phyloP scores from a whole-genome alignment of 75 land plant species.

The Isoetes taiwanensis region DNA sequence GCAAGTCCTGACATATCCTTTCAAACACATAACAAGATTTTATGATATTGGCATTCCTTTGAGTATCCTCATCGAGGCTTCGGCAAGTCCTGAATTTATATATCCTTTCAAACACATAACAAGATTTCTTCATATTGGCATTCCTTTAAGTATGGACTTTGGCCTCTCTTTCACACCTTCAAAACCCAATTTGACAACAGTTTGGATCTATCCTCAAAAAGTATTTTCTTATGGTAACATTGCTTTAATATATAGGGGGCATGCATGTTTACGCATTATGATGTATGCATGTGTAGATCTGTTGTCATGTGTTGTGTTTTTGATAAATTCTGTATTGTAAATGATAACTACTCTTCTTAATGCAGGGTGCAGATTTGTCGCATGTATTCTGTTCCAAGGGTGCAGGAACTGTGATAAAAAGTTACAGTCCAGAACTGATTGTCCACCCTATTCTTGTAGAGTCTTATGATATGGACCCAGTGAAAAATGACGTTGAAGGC shows the following conservation, averaged over 20 bases:
- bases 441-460: constrained; percentile 92
- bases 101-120: too few relatives aligned
- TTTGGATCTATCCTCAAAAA: background rate
- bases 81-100: too few relatives aligned
- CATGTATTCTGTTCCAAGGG: constrained; percentile 96
- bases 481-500: constrained; percentile 20
- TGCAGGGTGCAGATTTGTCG: constrained; percentile 92
- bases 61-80: too few relatives aligned
- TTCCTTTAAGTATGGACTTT: too few relatives aligned
- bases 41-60: too few relatives aligned
- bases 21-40: too few relatives aligned
- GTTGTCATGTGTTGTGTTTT: background rate
- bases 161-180: too few relatives aligned
- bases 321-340: background rate
- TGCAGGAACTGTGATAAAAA: constrained; percentile 85
- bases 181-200: background rate
- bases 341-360: background rate
- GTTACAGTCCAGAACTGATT: constrained; percentile 95
- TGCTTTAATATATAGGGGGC: background rate
- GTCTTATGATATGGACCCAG: constrained; percentile 53
- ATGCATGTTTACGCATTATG: background rate
- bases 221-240: background rate
- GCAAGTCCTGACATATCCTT: too few relatives aligned
- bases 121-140: too few relatives aligned
- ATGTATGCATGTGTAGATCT: background rate